Base-by-base conservation (phyloP, 1,284 basidiomycete genomes). In the Sanghuangporus sanghuang region DNA sequence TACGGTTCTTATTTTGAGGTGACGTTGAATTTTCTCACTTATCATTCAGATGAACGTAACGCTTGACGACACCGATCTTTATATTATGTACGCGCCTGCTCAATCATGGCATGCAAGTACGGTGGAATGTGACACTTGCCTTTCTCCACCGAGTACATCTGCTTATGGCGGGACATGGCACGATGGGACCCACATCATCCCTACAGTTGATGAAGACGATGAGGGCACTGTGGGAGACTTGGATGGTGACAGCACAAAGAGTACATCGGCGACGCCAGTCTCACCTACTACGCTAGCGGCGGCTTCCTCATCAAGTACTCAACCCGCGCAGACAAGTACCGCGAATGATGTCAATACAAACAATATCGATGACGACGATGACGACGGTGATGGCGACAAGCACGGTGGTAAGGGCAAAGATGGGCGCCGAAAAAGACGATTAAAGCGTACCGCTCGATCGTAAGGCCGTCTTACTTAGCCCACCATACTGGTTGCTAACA, bases 41-140 rank as follows among this genome's bases (percentile, higher is more conserved):
- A 6, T n/a, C 23, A 16, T 21, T 27, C n/a, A 63, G 32, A 68
- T 72, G 50, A 81, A 82, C 67, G 67, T 78, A 27, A 81, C 81
- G 4, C 67, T 84, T 36, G 77, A 82, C 63, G 81, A 83, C 67
- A 72, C 73, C 1, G 75, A 80, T 50, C 68, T 75, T 1, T 73
- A 75, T 3, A 78, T 84, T 38, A 57, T 74, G 11, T 84, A 82
- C 63, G 64, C 69, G 6, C 81, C 81, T 2, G 50, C 73, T 3
- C 64, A 69, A 1, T 73, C 74, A 12, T 83, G 81, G 82, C 69
- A 70, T 68, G 64, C 77, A 60, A 72, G 68, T 62, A 67, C 72
- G 7, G 67, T 70, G 38, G 68, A 70, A 8, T 81, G 77, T 69
- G 63, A 69, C 16, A 64, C 67, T 9, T 81, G 80, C 66, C 68